These are phyloP conservation scores for Plantago ovata DNA, from an alignment of 257 asterid species.

Conservation along the genomic window DNA sequence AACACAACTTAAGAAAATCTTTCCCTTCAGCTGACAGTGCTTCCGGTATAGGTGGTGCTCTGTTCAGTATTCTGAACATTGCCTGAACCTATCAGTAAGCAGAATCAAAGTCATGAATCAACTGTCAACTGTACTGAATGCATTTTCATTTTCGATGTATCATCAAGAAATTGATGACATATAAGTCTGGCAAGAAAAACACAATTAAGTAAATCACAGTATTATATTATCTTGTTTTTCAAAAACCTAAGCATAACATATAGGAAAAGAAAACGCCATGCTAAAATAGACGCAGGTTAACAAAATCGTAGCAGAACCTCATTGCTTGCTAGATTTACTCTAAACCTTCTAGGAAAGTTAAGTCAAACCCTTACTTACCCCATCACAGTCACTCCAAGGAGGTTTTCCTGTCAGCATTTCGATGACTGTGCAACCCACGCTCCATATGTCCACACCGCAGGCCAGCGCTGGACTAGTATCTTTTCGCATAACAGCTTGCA, in stretches of 20 bases:
- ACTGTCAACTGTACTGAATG: neutral
- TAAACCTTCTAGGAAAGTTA: neutral
- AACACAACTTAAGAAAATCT: conserved; percentile 69
- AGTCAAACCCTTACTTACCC: conserved; percentile 45
- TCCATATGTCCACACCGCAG: conserved; percentile 82
- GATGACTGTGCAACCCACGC: conserved; percentile 86
- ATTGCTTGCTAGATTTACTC: too few relatives aligned
- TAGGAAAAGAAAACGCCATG: neutral
- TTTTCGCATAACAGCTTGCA: conserved; percentile 74
- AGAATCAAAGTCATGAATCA: conserved; percentile 12
- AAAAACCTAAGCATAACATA: neutral
- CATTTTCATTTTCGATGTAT: too few relatives aligned
- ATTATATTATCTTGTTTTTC: neutral
- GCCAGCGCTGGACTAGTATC: conserved; percentile 69
- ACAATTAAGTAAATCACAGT: neutral
- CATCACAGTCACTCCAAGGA: conserved; percentile 67
- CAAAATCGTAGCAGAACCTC: too few relatives aligned
- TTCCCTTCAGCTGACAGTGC: conserved; percentile 65
- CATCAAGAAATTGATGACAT: too few relatives aligned
- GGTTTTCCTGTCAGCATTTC: conserved; percentile 92
- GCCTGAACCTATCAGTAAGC: conserved; percentile 74
- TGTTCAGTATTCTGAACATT: conserved; percentile 76
- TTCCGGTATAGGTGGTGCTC: conserved; percentile 68
- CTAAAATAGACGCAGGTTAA: neutral
- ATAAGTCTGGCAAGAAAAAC: neutral